Conservation (phyloP, 352 stramenopile species). For the Plasmopara muralis region DNA sequence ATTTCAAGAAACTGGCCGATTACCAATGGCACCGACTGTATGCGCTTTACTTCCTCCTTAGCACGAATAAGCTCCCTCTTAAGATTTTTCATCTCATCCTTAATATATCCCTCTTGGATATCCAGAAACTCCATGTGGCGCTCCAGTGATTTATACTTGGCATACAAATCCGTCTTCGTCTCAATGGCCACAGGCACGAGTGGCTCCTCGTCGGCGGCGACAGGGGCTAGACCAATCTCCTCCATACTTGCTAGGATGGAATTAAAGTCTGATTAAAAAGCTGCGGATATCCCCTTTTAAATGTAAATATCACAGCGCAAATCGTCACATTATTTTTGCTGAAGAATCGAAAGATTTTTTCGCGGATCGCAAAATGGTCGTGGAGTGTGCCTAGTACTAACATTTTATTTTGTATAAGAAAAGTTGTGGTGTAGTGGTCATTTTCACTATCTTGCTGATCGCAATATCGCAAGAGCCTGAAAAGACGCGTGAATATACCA, state of each 20-base stretch:
- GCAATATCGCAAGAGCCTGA: too few relatives aligned
- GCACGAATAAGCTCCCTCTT: slow-evolving; percentile 98
- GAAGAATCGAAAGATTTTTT: too few relatives aligned
- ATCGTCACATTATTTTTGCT: too few relatives aligned
- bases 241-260: slow-evolving; percentile 27
- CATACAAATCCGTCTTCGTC: slow-evolving; percentile 67
- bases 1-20: slow-evolving; percentile 99
- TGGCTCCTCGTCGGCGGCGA: slow-evolving; percentile 39
- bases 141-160: slow-evolving; percentile 73
- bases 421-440: too few relatives aligned
- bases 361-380: too few relatives aligned
- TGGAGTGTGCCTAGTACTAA: too few relatives aligned
- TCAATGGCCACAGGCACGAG: slow-evolving; percentile 49
- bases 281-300: not conserved
- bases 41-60: slow-evolving; percentile 99
- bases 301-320: not conserved
- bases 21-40: slow-evolving; percentile 98
- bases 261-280: not conserved
- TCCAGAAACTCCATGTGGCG: slow-evolving; percentile 79
- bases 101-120: slow-evolving; percentile 98
- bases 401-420: too few relatives aligned
- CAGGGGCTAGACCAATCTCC: slow-evolving; percentile 45
- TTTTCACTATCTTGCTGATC: too few relatives aligned
- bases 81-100: slow-evolving; percentile 99
- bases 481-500: too few relatives aligned